phyloP scores from a whole-genome alignment of 306 rosid genomes.

The Abrus pulchellus region DNA sequence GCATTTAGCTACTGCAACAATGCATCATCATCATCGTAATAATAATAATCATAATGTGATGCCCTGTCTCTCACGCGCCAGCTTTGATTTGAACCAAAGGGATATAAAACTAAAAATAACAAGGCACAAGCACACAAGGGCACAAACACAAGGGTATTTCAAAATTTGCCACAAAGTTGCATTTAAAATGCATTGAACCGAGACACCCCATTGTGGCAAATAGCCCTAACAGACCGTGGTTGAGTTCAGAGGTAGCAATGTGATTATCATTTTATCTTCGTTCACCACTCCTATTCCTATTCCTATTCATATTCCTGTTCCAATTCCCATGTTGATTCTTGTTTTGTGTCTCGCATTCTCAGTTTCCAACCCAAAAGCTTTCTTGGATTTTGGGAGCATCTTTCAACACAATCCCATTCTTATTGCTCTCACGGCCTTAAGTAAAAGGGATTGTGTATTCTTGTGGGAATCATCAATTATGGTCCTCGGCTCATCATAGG shows the following conservation, averaged over 20 bases:
- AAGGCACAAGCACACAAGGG: not conserved
- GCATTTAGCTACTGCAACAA: constrained; percentile 22
- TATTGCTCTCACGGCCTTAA: not conserved
- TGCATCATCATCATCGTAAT: constrained; percentile 8
- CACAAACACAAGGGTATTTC: not conserved
- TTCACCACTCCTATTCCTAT: too few species aligned
- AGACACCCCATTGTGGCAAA: constrained; percentile 7
- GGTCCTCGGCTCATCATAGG: constrained; percentile 24
- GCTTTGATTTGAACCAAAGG: constrained; percentile 27
- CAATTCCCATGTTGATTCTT: constrained; percentile 39
- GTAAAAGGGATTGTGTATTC: constrained; percentile 36
- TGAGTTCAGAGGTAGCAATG: constrained; percentile 21
- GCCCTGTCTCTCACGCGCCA: constrained; percentile 48
- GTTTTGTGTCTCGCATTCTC: constrained; percentile 9
- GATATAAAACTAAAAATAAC: not conserved
- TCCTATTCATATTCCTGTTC: not conserved
- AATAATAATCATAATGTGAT: not conserved
- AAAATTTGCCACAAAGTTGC: not conserved
- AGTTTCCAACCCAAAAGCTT: constrained; percentile 41
- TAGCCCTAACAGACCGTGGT: not conserved
- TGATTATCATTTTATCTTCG: not conserved
- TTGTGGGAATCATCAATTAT: constrained; percentile 23
- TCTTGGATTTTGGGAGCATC: constrained; percentile 55
- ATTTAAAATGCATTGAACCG: constrained; percentile 45
- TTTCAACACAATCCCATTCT: constrained; percentile 35